Percentiles rank a stretch among this genome's conserved stretches.
Evolutionary conservation across 139 green algal genomes (phyloP).

Genomic region (Limnomonas spitsbergensis): DNA sequence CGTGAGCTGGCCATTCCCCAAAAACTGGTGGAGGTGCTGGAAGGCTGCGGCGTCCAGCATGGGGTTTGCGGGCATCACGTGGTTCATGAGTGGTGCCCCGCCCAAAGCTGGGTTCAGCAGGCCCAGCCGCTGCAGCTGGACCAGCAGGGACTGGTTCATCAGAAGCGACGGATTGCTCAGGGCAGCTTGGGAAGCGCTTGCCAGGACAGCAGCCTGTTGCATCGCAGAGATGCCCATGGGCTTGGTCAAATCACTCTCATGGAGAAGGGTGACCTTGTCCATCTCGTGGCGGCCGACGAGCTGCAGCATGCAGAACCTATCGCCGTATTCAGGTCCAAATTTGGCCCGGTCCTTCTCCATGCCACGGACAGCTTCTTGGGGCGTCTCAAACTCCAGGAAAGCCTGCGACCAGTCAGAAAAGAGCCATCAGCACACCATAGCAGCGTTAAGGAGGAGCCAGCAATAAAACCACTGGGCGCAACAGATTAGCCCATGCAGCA

Average conservation of each 20-base stretch:
- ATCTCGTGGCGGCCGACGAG: conserved; percentile 64
- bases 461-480: too few species aligned
- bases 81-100: too few species aligned
- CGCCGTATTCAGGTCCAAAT: conserved; percentile 69
- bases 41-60: too few species aligned
- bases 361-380: conserved; percentile 56
- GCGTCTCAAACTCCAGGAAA: conserved; percentile 84
- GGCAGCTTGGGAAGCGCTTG: not conserved
- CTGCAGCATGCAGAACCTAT: conserved; percentile 77
- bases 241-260: conserved; percentile 41
- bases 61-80: too few species aligned
- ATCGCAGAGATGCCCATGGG: too few species aligned
- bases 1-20: too few species aligned
- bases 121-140: not conserved
- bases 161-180: not conserved
- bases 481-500: too few species aligned
- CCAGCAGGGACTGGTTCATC: not conserved
- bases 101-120: too few species aligned
- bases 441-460: too few species aligned
- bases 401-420: conserved; percentile 1
- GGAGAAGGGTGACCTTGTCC: conserved; percentile 60
- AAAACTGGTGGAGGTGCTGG: too few species aligned
- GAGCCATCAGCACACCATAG: too few species aligned
- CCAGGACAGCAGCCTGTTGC: not conserved
- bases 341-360: conserved; percentile 71